These are phyloP conservation scores for Musa itinerans DNA, from an alignment of 176 grass and related monocot genomes.

Conservation along the genomic window DNA sequence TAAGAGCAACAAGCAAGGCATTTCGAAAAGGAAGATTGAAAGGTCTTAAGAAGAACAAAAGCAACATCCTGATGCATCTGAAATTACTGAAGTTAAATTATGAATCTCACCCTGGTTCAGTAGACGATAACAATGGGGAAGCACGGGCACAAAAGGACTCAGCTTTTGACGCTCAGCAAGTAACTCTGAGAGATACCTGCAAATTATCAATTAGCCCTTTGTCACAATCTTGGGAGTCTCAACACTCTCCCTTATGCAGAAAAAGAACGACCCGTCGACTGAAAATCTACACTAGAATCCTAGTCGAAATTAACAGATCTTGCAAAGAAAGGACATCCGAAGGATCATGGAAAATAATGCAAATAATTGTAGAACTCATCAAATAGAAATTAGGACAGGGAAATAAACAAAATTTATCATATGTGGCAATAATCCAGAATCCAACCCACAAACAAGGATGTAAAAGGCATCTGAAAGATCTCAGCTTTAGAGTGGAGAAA, in stretches of 20 bases:
- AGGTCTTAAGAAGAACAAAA: neutral
- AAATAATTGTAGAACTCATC: neutral
- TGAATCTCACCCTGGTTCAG: slow-evolving; percentile 77
- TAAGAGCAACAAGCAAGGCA: neutral
- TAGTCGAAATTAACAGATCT: neutral
- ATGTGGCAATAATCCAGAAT: neutral
- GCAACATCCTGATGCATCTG: neutral
- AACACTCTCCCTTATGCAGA: neutral
- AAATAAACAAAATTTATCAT: neutral
- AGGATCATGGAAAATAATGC: neutral
- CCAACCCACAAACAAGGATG: neutral
- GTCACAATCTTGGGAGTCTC: neutral
- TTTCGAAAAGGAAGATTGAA: neutral
- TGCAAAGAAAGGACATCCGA: slow-evolving; percentile 10
- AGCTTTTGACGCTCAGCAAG: slow-evolving; percentile 88
- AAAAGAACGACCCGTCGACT: neutral
- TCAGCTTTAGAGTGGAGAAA: neutral
- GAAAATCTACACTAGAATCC: neutral
- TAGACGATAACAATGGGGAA: slow-evolving; percentile 63
- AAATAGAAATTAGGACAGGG: neutral
- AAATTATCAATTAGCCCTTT: slow-evolving; percentile 14
- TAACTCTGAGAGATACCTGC: slow-evolving; percentile 82
- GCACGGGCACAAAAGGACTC: slow-evolving; percentile 66
- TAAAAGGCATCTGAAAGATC: neutral
- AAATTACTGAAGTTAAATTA: neutral